Evolutionary conservation across 2,329 filamentous ascomycete species (phyloP).

Genomic region (Neonectria faginata): DNA sequence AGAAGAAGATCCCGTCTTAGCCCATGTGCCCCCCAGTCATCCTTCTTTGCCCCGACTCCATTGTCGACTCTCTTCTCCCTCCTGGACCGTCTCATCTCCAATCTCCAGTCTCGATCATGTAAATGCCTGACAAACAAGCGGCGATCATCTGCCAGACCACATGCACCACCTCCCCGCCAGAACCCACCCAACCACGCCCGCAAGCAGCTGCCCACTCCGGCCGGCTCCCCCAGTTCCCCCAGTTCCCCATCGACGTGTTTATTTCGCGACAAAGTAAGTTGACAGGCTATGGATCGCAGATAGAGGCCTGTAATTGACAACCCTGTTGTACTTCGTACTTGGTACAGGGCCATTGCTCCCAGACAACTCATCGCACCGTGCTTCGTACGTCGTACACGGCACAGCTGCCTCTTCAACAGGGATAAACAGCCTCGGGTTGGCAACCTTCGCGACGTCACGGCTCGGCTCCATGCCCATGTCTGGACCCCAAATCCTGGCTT

Average conservation of each 20-base stretch:
- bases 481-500: constrained; percentile 2
- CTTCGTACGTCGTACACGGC: not conserved
- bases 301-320: constrained; percentile 6
- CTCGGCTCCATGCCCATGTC: constrained; percentile 7
- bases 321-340: constrained; percentile 5
- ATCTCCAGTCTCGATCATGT: constrained; percentile 12
- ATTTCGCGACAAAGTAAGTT: constrained; percentile 15
- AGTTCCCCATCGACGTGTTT: constrained; percentile 17
- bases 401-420: constrained; percentile 2
- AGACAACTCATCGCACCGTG: constrained; percentile 6
- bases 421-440: constrained; percentile 11
- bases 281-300: constrained; percentile 7
- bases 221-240: constrained; percentile 4
- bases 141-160: constrained; percentile 23
- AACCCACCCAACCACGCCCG: constrained; percentile 21
- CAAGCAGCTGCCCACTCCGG: constrained; percentile 20
- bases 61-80: not conserved
- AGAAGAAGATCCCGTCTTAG: not conserved
- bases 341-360: not conserved
- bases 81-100: constrained; percentile 7
- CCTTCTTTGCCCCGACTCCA: constrained; percentile 6
- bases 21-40: not conserved
- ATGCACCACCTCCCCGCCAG: constrained; percentile 14
- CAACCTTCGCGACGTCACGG: constrained; percentile 16
- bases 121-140: constrained; percentile 22